Percentiles rank a stretch among this genome's conserved stretches.
Conservation (phyloP, 768 basidiomycete genomes). For the Lactifluus piperatus region DNA sequence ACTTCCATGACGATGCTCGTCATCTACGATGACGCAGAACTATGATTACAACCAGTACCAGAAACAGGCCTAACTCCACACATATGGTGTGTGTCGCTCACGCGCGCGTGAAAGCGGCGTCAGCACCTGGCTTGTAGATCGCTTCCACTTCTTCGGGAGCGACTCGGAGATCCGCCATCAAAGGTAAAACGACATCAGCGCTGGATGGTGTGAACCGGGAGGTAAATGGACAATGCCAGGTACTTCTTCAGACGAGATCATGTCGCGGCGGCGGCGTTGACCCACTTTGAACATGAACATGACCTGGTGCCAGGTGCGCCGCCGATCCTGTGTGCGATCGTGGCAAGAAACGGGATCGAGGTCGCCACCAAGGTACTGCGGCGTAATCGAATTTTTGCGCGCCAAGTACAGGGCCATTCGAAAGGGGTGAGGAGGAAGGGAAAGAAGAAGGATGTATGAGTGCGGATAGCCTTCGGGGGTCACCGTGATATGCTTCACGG, state of each 20-base stretch:
- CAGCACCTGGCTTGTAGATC: constrained; percentile 54
- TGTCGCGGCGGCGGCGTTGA: constrained; percentile 32
- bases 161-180: constrained; percentile 41
- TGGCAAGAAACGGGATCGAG: constrained; percentile 48
- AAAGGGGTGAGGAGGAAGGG: not conserved
- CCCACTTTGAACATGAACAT: constrained; percentile 67
- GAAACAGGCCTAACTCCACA: not conserved
- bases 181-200: not conserved
- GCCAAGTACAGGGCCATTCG: not conserved
- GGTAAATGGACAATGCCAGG: constrained; percentile 6
- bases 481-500: constrained; percentile 48
- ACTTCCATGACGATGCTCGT: not conserved
- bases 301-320: constrained; percentile 57
- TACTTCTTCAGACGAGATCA: not conserved
- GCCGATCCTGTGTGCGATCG: constrained; percentile 43
- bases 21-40: not conserved
- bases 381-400: constrained; percentile 44
- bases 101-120: constrained; percentile 32
- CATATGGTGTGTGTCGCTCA: not conserved
- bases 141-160: constrained; percentile 50
- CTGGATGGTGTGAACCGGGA: not conserved
- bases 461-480: constrained; percentile 60
- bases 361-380: constrained; percentile 50
- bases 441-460: constrained; percentile 40
- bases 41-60: not conserved